Evolutionary conservation across 1,139 yeast species (phyloP).

Genomic region (Geotrichum aggregatum): DNA sequence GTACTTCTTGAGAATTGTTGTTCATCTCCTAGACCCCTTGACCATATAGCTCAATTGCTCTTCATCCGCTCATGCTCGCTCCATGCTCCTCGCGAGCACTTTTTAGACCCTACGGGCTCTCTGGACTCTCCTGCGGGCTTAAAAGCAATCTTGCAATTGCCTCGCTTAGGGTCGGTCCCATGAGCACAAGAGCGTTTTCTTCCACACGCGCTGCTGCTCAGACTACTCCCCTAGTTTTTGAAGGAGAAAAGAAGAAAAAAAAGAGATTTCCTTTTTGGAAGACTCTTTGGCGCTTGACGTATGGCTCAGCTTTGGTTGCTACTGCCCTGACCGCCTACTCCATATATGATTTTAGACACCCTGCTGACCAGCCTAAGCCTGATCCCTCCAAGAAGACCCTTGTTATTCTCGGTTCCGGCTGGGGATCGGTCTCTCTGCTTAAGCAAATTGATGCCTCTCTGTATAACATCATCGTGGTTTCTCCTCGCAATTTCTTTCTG

Average conservation of each 20-base stretch:
- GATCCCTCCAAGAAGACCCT: conserved; percentile 73
- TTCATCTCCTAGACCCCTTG: no score
- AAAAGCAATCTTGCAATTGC: background rate
- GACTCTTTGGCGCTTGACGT: conserved; percentile 36
- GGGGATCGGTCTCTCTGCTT: conserved; percentile 60
- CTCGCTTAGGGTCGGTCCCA: background rate
- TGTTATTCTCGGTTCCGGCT: conserved; percentile 88
- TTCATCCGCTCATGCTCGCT: conserved; percentile 1
- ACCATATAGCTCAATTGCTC: no score
- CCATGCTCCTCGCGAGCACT: conserved; percentile 1
- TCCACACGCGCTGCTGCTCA: conserved; percentile 1
- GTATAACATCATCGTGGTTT: conserved; percentile 83
- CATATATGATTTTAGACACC: conserved; percentile 39
- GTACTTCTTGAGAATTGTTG: no score
- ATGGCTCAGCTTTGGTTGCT: conserved; percentile 33
- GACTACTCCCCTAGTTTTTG: background rate
- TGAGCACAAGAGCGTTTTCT: conserved; percentile 1
- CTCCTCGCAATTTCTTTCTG: conserved; percentile 91
- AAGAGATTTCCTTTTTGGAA: conserved; percentile 27
- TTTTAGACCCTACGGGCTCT: background rate
- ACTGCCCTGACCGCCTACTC: conserved; percentile 36
- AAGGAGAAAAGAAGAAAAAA: conserved; percentile 5
- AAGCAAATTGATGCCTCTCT: conserved; percentile 80
- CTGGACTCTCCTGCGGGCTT: background rate
- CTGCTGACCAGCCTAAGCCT: conserved; percentile 38